Evolutionary conservation across 1,284 basidiomycete species (phyloP).

Genomic region (Phlebopus sp.): DNA sequence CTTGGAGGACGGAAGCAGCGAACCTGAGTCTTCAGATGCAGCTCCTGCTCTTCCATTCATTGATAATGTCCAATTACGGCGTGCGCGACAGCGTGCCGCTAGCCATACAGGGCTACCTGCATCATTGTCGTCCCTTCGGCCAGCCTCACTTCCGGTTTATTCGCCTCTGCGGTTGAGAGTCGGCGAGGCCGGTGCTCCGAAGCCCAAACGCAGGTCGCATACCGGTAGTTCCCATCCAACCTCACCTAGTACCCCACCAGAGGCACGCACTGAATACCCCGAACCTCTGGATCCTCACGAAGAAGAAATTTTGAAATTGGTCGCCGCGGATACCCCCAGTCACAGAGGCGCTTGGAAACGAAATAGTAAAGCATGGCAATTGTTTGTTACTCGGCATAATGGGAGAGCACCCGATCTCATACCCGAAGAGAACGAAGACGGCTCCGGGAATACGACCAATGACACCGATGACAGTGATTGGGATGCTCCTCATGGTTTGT

Average conservation of each 20-base stretch:
- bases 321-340: slow-evolving; percentile 66
- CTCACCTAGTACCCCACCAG: slow-evolving; percentile 1
- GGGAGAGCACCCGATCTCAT: slow-evolving; percentile 37
- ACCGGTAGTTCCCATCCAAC: not conserved
- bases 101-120: slow-evolving; percentile 45
- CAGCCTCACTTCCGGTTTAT: slow-evolving; percentile 62
- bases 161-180: slow-evolving; percentile 45
- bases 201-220: slow-evolving; percentile 1
- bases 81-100: slow-evolving; percentile 30
- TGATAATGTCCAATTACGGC: slow-evolving; percentile 40
- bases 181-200: not conserved
- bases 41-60: slow-evolving; percentile 42
- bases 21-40: slow-evolving; percentile 28
- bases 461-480: slow-evolving; percentile 23
- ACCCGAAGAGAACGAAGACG: slow-evolving; percentile 46
- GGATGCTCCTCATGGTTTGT: slow-evolving; percentile 24
- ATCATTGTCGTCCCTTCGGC: slow-evolving; percentile 60
- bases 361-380: slow-evolving; percentile 60
- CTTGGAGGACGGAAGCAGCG: slow-evolving; percentile 50
- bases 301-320: slow-evolving; percentile 54
- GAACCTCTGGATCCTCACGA: slow-evolving; percentile 44
- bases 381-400: slow-evolving; percentile 49
- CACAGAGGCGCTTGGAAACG: slow-evolving; percentile 68
- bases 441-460: slow-evolving; percentile 14
- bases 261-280: slow-evolving; percentile 17